Conservation (phyloP, 2,329 filamentous ascomycete genomes). For the Hypocrella siamensis region DNA sequence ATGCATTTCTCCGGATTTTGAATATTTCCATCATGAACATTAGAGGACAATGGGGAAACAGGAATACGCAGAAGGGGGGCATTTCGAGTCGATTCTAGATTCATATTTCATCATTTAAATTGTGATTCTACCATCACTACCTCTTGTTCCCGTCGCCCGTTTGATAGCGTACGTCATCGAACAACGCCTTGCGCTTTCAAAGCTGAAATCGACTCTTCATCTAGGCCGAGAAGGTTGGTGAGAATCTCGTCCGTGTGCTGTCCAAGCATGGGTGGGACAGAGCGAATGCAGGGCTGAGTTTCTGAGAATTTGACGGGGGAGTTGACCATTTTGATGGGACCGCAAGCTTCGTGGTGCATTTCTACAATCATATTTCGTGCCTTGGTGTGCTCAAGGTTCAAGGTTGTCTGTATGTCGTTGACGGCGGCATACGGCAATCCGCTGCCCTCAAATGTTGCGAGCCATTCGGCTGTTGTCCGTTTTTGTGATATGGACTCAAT, state of each 20-base stretch:
- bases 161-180: constrained; percentile 14
- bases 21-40: too few relatives aligned
- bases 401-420: constrained; percentile 75
- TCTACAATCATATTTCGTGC: constrained; percentile 84
- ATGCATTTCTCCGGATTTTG: too few relatives aligned
- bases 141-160: too few relatives aligned
- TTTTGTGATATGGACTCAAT: constrained; percentile 63
- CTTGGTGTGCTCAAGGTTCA: constrained; percentile 71
- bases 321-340: constrained; percentile 78
- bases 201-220: constrained; percentile 38
- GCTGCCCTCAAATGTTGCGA: constrained; percentile 71
- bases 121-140: too few relatives aligned
- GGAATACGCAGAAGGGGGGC: too few relatives aligned
- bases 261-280: constrained; percentile 68
- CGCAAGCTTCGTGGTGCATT: constrained; percentile 69
- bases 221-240: constrained; percentile 43
- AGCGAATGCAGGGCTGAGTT: constrained; percentile 59
- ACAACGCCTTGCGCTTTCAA: constrained; percentile 55
- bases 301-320: constrained; percentile 91
- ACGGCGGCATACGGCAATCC: constrained; percentile 89
- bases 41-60: too few relatives aligned
- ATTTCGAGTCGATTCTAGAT: too few relatives aligned
- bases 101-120: too few relatives aligned
- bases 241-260: constrained; percentile 76
- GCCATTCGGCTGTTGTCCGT: constrained; percentile 78